These are phyloP conservation scores for Aspergillus fijiensis DNA, from an alignment of 2,329 filamentous ascomycete genomes.

Conservation along the genomic window DNA sequence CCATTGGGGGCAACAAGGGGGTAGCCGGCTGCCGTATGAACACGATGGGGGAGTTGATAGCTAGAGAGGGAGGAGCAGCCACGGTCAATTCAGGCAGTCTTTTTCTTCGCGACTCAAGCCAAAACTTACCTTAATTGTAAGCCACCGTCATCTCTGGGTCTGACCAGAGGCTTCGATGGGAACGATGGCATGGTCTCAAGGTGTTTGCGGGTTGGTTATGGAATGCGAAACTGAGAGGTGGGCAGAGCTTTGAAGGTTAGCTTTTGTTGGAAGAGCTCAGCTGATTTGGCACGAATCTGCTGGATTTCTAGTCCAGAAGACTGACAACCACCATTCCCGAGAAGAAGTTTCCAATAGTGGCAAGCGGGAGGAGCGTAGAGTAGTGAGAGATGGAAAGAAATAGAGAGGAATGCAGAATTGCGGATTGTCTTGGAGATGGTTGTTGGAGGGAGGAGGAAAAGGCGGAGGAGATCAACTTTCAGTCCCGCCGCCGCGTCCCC, in stretches of 20 bases:
- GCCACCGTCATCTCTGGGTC: conserved; percentile 41
- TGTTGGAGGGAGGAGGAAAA: not conserved
- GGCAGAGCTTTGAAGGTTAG: not conserved
- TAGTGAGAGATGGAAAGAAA: not conserved
- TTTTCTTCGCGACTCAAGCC: not conserved
- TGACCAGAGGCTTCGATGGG: conserved; percentile 39
- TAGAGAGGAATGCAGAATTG: not conserved
- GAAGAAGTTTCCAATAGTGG: not conserved
- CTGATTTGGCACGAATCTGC: not conserved
- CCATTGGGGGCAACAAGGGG: conserved; percentile 60
- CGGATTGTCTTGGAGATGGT: not conserved
- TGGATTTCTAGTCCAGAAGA: not conserved
- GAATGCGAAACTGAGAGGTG: not conserved
- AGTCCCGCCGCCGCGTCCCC: conserved; percentile 24
- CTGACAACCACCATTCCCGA: not conserved
- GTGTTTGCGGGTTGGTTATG: not conserved
- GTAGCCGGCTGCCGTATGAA: conserved; percentile 58
- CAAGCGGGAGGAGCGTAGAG: not conserved
- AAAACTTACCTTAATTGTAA: conserved; percentile 43
- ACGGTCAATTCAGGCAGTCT: conserved; percentile 10
- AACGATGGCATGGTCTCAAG: conserved; percentile 34
- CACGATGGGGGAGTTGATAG: conserved; percentile 60
- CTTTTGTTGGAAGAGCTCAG: not conserved
- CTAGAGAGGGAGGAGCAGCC: conserved; percentile 36
- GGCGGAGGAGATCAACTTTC: not conserved